These are phyloP conservation scores for Paraphaeosphaeria minitans DNA, from an alignment of 2,329 filamentous ascomycete genomes.

Conservation along the genomic window DNA sequence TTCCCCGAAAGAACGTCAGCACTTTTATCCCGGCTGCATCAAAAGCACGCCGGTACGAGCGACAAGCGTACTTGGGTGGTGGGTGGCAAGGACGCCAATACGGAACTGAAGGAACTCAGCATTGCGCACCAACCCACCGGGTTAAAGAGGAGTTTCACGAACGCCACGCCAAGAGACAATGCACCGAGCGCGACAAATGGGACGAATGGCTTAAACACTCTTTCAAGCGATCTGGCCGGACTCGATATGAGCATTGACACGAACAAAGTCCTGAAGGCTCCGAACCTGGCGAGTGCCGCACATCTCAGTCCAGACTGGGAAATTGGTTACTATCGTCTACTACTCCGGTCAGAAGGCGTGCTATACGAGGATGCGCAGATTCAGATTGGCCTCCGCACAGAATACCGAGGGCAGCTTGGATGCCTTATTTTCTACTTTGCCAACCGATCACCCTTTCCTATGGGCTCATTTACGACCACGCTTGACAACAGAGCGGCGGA, in stretches of 20 bases:
- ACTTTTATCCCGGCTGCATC: conserved; percentile 86
- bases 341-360: conserved; percentile 81
- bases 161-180: conserved; percentile 42
- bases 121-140: conserved; percentile 76
- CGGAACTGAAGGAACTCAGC: conserved; percentile 76
- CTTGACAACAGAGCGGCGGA: conserved; percentile 74
- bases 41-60: conserved; percentile 89
- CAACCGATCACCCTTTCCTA: conserved; percentile 85
- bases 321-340: conserved; percentile 80
- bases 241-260: conserved; percentile 74
- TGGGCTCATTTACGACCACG: conserved; percentile 93
- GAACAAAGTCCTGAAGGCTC: conserved; percentile 64
- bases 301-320: conserved; percentile 97
- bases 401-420: conserved; percentile 94
- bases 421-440: conserved; percentile 95
- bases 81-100: conserved; percentile 93
- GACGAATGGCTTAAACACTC: conserved; percentile 58
- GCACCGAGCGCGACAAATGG: conserved; percentile 41
- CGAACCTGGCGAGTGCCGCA: conserved; percentile 88
- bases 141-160: conserved; percentile 84
- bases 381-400: conserved; percentile 87
- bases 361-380: conserved; percentile 95
- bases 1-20: conserved; percentile 95
- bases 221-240: conserved; percentile 69
- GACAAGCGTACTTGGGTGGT: conserved; percentile 98